Evolutionary conservation across 352 stramenopile genomes (phyloP).

Genomic region (Phytopythium ostracodes): DNA sequence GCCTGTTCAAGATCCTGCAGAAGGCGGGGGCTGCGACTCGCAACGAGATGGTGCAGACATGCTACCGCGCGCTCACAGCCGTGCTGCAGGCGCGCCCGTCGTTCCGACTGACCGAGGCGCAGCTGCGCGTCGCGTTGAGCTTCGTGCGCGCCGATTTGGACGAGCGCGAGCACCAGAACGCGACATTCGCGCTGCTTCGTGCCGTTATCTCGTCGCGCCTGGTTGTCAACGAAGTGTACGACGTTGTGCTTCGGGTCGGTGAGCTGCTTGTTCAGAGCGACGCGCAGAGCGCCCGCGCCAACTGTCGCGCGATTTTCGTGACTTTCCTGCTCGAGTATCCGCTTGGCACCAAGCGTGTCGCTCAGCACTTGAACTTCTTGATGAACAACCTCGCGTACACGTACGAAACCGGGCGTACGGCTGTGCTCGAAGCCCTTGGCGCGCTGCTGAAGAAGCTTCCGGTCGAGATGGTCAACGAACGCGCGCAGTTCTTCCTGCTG

Average conservation of each 20-base stretch:
- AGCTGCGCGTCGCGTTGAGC: constrained; percentile 87
- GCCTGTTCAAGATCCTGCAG: constrained; percentile 91
- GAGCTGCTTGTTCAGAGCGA: constrained; percentile 94
- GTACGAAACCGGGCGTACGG: constrained; percentile 91
- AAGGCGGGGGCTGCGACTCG: constrained; percentile 88
- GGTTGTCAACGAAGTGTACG: constrained; percentile 94
- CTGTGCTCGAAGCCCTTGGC: constrained; percentile 88
- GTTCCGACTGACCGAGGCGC: constrained; percentile 59
- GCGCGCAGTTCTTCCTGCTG: constrained; percentile 93
- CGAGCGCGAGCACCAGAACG: constrained; percentile 94
- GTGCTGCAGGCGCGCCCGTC: constrained; percentile 73
- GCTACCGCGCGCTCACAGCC: constrained; percentile 91
- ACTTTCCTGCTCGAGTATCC: constrained; percentile 96
- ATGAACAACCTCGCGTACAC: constrained; percentile 95
- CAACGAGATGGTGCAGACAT: constrained; percentile 95
- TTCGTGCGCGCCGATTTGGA: constrained; percentile 91
- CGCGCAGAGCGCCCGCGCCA: constrained; percentile 76
- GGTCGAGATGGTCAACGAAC: constrained; percentile 87
- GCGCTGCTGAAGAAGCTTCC: constrained; percentile 91
- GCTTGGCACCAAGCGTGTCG: constrained; percentile 90
- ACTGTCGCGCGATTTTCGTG: constrained; percentile 79
- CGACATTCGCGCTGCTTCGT: constrained; percentile 93
- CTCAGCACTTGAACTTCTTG: constrained; percentile 93
- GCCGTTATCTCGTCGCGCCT: constrained; percentile 88
- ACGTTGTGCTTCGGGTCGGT: constrained; percentile 93